Conservation (phyloP, 2,329 filamentous ascomycete genomes). For the Chaetomiaceae sp. region DNA sequence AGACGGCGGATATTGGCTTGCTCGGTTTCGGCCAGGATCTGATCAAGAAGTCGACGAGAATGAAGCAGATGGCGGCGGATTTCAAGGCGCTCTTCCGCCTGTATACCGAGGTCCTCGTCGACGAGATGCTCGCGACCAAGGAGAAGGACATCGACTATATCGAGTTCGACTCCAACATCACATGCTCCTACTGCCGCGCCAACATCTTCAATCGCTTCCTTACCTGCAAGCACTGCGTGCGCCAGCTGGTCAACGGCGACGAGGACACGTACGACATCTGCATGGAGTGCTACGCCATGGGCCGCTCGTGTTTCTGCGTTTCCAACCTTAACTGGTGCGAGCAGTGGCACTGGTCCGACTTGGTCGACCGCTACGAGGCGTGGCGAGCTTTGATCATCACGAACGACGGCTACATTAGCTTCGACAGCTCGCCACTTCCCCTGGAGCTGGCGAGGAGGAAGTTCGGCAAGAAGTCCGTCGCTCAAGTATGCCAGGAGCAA, state of each 20-base stretch:
- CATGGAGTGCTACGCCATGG: slow-evolving; percentile 98
- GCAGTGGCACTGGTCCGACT: slow-evolving; percentile 79
- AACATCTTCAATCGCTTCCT: slow-evolving; percentile 98
- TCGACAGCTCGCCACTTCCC: slow-evolving; percentile 60
- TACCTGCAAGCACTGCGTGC: slow-evolving; percentile 79
- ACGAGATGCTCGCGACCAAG: slow-evolving; percentile 75
- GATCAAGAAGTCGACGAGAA: slow-evolving; percentile 33
- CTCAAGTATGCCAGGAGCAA: slow-evolving; percentile 91
- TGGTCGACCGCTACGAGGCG: slow-evolving; percentile 69
- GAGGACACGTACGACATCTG: slow-evolving; percentile 93
- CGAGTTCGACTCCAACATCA: slow-evolving; percentile 83
- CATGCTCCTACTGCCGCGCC: slow-evolving; percentile 89
- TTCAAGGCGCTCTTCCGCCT: slow-evolving; percentile 75
- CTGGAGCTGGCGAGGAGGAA: slow-evolving; percentile 63
- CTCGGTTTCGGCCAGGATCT: slow-evolving; percentile 42
- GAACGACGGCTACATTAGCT: slow-evolving; percentile 61
- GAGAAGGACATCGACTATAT: slow-evolving; percentile 69
- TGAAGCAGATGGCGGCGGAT: slow-evolving; percentile 70
- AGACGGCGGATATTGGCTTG: slow-evolving; percentile 40
- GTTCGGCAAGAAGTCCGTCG: slow-evolving; percentile 69
- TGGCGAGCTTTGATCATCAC: slow-evolving; percentile 77
- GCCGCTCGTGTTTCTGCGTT: slow-evolving; percentile 82
- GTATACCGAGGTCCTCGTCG: slow-evolving; percentile 71
- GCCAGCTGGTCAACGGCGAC: slow-evolving; percentile 56
- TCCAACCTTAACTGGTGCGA: slow-evolving; percentile 86